Evolutionary conservation across 768 basidiomycete species (phyloP), one percentile per base, ranked within the genome.

Genomic region (Agrocybe praecox): DNA sequence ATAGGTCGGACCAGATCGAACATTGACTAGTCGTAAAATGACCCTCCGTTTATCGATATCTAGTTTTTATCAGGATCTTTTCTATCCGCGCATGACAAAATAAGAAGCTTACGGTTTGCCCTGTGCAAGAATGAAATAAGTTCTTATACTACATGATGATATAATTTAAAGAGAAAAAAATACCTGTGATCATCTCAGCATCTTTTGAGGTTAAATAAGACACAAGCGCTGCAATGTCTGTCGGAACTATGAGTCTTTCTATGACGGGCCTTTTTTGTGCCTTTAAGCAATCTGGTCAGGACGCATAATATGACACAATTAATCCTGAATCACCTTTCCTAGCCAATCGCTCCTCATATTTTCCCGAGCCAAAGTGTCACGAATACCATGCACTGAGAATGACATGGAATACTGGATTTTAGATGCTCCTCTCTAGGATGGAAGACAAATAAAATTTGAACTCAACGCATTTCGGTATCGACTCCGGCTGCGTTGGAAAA

Each of bases 131-230:
- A 43, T 3, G 8, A 29, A n/a, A 6, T 21, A 11, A 43, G 5
- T 7, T n/a, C 8, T 48, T 8, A 26, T 1, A 22, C 21, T 21
- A 40, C 8, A 2, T 12, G 14, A 12, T n/a, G 36, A 42, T 36
- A 29, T 12, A n/a, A 7, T 10, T 26, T n/a, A 12, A 23, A 7
- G 22, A 26, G 12, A 19, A 14, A 19, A 19, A 26, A 59, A 18
- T 49, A 64, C 74, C 76, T 6, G 74, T 78, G 6, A 78, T 70
- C 53, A 69, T 71, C 17, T 61, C 52, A 6, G 75, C 69, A 18
- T 76, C 69, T 56, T 74, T 69, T 10, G 75, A 76, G 5, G 64
- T 67, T 2, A 77, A 63, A 49, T 65, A 76, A 2, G 74, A 72
- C 0, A 77, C 76, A 8, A 76, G 32, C 15, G 65, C 65, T 8